Evolutionary conservation across 2,329 filamentous ascomycete genomes (phyloP).

Genomic region (Fusarium palustre): DNA sequence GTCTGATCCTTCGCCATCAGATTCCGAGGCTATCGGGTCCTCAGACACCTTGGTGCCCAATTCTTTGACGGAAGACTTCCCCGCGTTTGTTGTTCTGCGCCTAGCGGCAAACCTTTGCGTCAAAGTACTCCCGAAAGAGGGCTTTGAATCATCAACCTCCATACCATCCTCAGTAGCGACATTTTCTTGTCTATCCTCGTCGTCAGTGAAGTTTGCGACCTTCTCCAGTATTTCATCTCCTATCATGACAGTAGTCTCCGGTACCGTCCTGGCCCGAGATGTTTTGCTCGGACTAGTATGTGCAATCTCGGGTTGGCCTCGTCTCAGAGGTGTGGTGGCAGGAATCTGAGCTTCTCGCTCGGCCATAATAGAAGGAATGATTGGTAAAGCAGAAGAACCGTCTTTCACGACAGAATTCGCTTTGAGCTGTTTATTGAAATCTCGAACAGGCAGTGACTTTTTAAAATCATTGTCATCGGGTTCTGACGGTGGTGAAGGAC

Average conservation of each 20-base stretch:
- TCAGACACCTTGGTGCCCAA: conserved; percentile 25
- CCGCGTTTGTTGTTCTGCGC: background rate
- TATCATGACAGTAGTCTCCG: conserved; percentile 39
- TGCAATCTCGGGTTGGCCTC: conserved; percentile 1
- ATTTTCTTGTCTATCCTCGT: background rate
- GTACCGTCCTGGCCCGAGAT: conserved; percentile 4
- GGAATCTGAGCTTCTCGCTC: conserved; percentile 38
- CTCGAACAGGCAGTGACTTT: conserved; percentile 47
- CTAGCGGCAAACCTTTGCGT: conserved; percentile 40
- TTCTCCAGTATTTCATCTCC: conserved; percentile 32
- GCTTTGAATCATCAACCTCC: conserved; percentile 14
- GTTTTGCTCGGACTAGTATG: conserved; percentile 7
- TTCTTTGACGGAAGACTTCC: conserved; percentile 17
- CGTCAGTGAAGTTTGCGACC: conserved; percentile 1
- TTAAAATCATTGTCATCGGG: conserved; percentile 31
- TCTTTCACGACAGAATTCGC: conserved; percentile 27
- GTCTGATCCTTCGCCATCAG: conserved; percentile 1
- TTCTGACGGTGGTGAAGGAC: conserved; percentile 23
- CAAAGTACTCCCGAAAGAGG: conserved; percentile 37
- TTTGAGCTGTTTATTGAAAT: conserved; percentile 53
- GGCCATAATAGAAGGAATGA: background rate
- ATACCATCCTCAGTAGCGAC: background rate
- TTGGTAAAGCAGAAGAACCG: background rate
- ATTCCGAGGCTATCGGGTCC: background rate
- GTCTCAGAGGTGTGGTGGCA: conserved; percentile 21